Evolutionary conservation across 331 rosid genomes (phyloP).

Genomic region (Stylosanthes scabra): DNA sequence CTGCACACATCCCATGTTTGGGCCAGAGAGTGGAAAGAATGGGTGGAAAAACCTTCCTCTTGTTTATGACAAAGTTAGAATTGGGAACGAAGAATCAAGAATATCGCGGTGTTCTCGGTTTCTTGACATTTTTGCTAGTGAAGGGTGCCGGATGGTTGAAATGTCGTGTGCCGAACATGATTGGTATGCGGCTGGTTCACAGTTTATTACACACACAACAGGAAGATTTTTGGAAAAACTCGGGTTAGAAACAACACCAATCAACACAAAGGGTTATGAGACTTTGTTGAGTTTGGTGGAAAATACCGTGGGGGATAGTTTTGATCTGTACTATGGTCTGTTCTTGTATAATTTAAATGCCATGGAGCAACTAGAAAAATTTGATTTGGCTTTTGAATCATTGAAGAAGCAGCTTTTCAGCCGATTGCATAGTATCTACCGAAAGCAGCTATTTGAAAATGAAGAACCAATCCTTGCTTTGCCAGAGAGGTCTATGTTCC

Average conservation of each 20-base stretch:
- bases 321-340: slow-evolving; percentile 84
- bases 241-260: slow-evolving; percentile 68
- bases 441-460: slow-evolving; percentile 63
- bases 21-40: slow-evolving; percentile 90
- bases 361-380: slow-evolving; percentile 74
- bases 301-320: slow-evolving; percentile 86
- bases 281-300: slow-evolving; percentile 80
- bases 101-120: slow-evolving; percentile 62
- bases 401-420: slow-evolving; percentile 81
- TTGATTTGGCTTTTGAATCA: slow-evolving; percentile 68
- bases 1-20: slow-evolving; percentile 95
- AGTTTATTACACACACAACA: slow-evolving; percentile 82
- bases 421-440: slow-evolving; percentile 59
- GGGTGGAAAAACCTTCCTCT: slow-evolving; percentile 81
- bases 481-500: slow-evolving; percentile 50
- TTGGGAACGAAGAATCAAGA: slow-evolving; percentile 65
- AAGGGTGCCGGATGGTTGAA: slow-evolving; percentile 90
- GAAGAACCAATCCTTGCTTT: slow-evolving; percentile 40
- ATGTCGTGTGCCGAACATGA: slow-evolving; percentile 92
- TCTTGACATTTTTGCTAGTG: slow-evolving; percentile 74
- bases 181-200: slow-evolving; percentile 88
- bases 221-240: slow-evolving; percentile 79
- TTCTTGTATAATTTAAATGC: slow-evolving; percentile 85
- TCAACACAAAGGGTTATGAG: slow-evolving; percentile 80
- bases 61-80: slow-evolving; percentile 76